Percentiles rank a stretch among this genome's conserved stretches.
These are phyloP conservation scores for Pythium myriotylum DNA, from an alignment of 352 stramenopile species.

Conservation along the genomic window DNA sequence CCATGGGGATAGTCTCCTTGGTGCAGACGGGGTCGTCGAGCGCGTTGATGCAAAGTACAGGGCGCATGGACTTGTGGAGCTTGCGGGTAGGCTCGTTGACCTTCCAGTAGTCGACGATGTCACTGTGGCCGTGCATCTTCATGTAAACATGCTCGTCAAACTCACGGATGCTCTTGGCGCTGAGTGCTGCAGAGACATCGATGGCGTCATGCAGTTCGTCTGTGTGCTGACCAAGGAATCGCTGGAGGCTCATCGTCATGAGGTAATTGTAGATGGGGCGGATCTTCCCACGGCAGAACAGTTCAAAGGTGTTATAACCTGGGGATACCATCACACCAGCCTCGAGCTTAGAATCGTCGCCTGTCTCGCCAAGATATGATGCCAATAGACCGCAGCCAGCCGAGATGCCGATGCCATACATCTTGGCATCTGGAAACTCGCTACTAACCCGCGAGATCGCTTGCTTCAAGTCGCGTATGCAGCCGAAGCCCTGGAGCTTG, in stretches of 20 bases:
- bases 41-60: slow-evolving; percentile 75
- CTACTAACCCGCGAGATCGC: slow-evolving; percentile 55
- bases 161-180: slow-evolving; percentile 56
- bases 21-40: slow-evolving; percentile 81
- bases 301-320: slow-evolving; percentile 72
- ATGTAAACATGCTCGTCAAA: slow-evolving; percentile 85
- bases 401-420: slow-evolving; percentile 77
- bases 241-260: slow-evolving; percentile 77
- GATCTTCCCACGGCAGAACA: slow-evolving; percentile 69
- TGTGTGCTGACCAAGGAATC: slow-evolving; percentile 61
- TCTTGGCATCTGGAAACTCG: slow-evolving; percentile 42
- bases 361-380: slow-evolving; percentile 73
- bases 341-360: slow-evolving; percentile 47
- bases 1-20: slow-evolving; percentile 68
- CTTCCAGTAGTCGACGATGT: slow-evolving; percentile 68
- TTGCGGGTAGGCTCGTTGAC: slow-evolving; percentile 82
- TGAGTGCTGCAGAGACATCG: slow-evolving; percentile 46
- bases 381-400: slow-evolving; percentile 68
- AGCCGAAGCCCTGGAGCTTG: slow-evolving; percentile 75
- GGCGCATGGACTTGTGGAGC: slow-evolving; percentile 50
- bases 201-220: slow-evolving; percentile 46
- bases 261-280: slow-evolving; percentile 74
- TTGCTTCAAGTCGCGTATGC: slow-evolving; percentile 55
- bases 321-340: slow-evolving; percentile 76
- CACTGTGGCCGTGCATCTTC: slow-evolving; percentile 73